These are phyloP conservation scores for Peronospora destructor DNA, from an alignment of 352 stramenopile genomes.

Conservation along the genomic window DNA sequence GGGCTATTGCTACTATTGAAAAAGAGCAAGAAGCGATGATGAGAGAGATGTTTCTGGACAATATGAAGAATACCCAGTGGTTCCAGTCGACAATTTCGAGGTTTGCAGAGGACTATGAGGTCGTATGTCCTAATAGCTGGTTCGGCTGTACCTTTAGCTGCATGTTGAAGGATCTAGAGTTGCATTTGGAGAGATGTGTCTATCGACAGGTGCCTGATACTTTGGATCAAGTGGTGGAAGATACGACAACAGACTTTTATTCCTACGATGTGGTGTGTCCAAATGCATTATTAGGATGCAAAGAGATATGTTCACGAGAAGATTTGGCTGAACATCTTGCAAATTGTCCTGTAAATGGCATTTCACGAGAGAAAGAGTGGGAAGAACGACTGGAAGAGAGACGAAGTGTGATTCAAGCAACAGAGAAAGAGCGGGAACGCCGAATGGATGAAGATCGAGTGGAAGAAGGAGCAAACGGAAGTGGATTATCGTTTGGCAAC, in stretches of 20 bases:
- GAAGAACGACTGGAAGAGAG: constrained; percentile 65
- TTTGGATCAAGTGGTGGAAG: constrained; percentile 54
- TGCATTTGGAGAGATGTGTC: constrained; percentile 54
- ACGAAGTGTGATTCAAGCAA: constrained; percentile 61
- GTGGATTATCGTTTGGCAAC: constrained; percentile 48
- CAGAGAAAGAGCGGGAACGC: constrained; percentile 60
- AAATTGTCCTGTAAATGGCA: constrained; percentile 58
- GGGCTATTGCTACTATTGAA: constrained; percentile 76
- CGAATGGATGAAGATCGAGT: constrained; percentile 53
- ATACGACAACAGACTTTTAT: constrained; percentile 55
- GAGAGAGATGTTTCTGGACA: constrained; percentile 78
- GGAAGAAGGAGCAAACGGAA: constrained; percentile 20
- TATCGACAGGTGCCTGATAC: constrained; percentile 76
- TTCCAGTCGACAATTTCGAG: constrained; percentile 81
- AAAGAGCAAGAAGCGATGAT: constrained; percentile 77
- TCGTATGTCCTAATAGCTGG: constrained; percentile 82
- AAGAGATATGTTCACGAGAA: constrained; percentile 68
- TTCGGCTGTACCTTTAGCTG: constrained; percentile 83
- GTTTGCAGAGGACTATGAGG: constrained; percentile 74
- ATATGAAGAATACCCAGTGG: constrained; percentile 87
- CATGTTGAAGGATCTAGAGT: constrained; percentile 74
- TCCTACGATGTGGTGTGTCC: constrained; percentile 83
- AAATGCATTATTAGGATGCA: constrained; percentile 75
- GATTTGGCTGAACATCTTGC: constrained; percentile 58
- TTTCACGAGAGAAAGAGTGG: constrained; percentile 71